Percentiles rank a stretch among this genome's conserved stretches.
These are phyloP conservation scores for Calonectria pseudoreteaudii DNA, from an alignment of 2,329 filamentous ascomycete genomes.

Conservation along the genomic window DNA sequence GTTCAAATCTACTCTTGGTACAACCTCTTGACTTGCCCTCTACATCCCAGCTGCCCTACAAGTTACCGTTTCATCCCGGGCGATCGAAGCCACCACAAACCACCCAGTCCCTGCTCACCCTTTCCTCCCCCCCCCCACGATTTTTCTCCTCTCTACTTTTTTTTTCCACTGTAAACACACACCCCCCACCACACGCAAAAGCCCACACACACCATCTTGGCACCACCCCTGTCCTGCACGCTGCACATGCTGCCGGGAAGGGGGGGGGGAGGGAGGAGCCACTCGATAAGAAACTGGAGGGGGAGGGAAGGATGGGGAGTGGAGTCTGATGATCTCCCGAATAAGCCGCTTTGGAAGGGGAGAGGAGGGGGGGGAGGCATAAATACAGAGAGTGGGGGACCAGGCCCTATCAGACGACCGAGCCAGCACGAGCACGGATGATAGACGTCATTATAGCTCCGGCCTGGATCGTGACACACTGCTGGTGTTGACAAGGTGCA, in stretches of 20 bases:
- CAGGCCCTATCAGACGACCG: background rate
- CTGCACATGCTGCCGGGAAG: background rate
- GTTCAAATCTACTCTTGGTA: background rate
- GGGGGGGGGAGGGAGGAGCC: background rate
- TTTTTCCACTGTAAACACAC: background rate
- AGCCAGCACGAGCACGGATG: background rate
- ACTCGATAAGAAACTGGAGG: background rate
- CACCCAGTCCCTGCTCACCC: background rate
- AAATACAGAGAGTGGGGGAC: background rate
- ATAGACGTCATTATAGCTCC: background rate
- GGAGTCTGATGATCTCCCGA: slow-evolving; percentile 19
- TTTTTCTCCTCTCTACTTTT: background rate
- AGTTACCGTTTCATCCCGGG: background rate
- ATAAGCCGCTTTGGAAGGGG: background rate
- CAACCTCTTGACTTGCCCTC: background rate
- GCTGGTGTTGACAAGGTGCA: too few relatives aligned
- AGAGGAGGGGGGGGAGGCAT: too few relatives aligned
- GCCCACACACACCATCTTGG: background rate
- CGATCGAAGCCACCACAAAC: background rate
- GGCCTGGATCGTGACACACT: background rate
- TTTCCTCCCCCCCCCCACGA: background rate
- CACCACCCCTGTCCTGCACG: background rate
- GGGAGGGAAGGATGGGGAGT: background rate
- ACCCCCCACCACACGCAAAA: background rate
- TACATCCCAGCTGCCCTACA: background rate